These are phyloP conservation scores for Naematelia aurantialba DNA, from an alignment of 768 basidiomycete species.

Conservation along the genomic window DNA sequence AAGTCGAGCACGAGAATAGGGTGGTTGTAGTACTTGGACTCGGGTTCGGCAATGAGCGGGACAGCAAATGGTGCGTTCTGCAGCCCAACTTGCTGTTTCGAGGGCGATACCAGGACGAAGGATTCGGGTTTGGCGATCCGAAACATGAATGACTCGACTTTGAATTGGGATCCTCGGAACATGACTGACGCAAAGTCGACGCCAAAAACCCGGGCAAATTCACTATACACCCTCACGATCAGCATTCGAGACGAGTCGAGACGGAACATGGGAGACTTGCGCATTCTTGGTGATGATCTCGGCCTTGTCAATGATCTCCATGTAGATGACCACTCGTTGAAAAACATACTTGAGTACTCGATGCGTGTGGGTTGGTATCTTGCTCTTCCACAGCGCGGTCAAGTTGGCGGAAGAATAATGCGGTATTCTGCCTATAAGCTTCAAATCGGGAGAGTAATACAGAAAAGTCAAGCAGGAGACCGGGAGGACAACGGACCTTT, in stretches of 20 bases:
- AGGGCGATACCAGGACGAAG: conserved; percentile 86
- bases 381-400: conserved; percentile 65
- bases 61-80: conserved; percentile 92
- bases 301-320: conserved; percentile 74
- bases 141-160: conserved; percentile 98
- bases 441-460: too few relatives aligned
- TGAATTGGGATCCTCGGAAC: conserved; percentile 93
- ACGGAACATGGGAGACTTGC: conserved; percentile 54
- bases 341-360: conserved; percentile 63
- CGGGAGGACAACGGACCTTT: conserved; percentile 65
- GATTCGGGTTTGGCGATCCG: conserved; percentile 93
- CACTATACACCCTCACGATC: conserved; percentile 56
- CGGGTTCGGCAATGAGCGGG: conserved; percentile 91
- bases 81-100: conserved; percentile 78
- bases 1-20: conserved; percentile 94
- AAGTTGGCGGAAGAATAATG: conserved; percentile 64
- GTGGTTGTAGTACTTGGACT: conserved; percentile 85
- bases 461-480: neutral
- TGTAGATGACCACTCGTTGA: conserved; percentile 63
- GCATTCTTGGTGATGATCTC: conserved; percentile 86
- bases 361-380: conserved; percentile 58
- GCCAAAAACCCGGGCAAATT: conserved; percentile 95
- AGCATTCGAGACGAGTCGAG: neutral
- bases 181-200: conserved; percentile 95
- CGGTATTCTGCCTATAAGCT: conserved; percentile 60